Base-by-base conservation (phyloP, 106 monocot species). In the Platanthera zijinensis region DNA sequence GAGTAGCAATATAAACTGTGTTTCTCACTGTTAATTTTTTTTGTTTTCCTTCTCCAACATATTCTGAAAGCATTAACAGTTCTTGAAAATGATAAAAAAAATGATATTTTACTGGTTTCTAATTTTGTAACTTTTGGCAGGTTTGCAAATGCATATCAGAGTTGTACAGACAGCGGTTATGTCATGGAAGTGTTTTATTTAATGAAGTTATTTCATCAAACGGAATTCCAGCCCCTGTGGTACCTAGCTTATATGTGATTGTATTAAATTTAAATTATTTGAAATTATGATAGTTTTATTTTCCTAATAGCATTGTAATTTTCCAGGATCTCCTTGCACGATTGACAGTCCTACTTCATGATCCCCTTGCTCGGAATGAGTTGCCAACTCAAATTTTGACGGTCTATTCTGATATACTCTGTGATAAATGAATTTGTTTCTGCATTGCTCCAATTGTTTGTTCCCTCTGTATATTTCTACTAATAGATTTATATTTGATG, bases 251-350 rank as follows among this genome's bases (percentile, higher is more conserved):
- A 22, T 6, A 61, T 32, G 21, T 50, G 52, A 51, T 13, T 68
- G 51, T 75, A 28, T 61, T 10, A n/a, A 6, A 19, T 69, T 51
- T 8, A 8, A 56, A 39, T 39, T 39, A 39, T 39, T 3, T 39
- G 5, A 50, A 28, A 32, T 6, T 54, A 5, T 57, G 52, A 69
- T 25, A 3, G 54, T 6, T 75, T 50, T 46, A 48, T 74, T 56
- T 9, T 5, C 19, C 11, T 49, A 51, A 69, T 85, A 39, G 32
- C 73, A 63, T 12, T 14, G 28, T 63, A 50, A 57, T 46, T 63
- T 69, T 88, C 81, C 82, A 97, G 97, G 94, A 97, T 57, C 86
- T 97, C 39, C 91, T 94, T 86, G 97, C 97, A 80, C 97, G 97
- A 5, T 86, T 97, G 79, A 48, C 86, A 82, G 97, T 97, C 57